Conservation (phyloP, 2,329 filamentous ascomycete species). For the Penicillium sumatraense region DNA sequence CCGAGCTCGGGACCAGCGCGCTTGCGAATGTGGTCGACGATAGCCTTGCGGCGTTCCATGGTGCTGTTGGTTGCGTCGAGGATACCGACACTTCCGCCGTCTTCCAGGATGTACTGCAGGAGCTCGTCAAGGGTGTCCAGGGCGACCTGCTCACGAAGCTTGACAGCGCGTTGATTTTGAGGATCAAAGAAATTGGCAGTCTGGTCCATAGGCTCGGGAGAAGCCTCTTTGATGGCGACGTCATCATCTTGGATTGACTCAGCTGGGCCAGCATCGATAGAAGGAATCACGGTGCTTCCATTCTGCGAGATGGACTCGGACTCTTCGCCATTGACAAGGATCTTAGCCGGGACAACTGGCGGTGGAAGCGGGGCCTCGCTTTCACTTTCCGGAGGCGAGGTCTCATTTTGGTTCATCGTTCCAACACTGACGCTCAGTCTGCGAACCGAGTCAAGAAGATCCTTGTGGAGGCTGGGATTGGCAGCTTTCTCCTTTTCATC, state of each 20-base stretch:
- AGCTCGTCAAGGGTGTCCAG: constrained; percentile 91
- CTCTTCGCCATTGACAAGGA: constrained; percentile 63
- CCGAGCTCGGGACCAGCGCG: constrained; percentile 84
- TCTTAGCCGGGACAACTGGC: constrained; percentile 54
- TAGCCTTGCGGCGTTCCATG: constrained; percentile 76
- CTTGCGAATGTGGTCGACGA: constrained; percentile 81
- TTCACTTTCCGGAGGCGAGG: constrained; percentile 23
- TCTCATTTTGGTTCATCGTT: constrained; percentile 31
- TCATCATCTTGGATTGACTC: constrained; percentile 21
- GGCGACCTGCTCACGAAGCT: constrained; percentile 87
- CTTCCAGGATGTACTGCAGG: constrained; percentile 81
- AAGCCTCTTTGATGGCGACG: constrained; percentile 30
- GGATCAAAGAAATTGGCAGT: constrained; percentile 94
- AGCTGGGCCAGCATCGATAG: constrained; percentile 26
- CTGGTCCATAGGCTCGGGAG: constrained; percentile 72
- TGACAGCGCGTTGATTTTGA: constrained; percentile 78
- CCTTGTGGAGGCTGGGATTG: constrained; percentile 41
- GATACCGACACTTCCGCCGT: constrained; percentile 88
- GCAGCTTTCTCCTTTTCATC: constrained; percentile 25
- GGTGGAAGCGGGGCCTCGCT: constrained; percentile 42
- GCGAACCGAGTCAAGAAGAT: constrained; percentile 50
- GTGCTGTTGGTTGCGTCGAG: constrained; percentile 98
- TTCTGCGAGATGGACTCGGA: constrained; percentile 31
- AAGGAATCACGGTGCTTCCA: constrained; percentile 31
- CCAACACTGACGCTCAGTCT: constrained; percentile 46